Conservation (phyloP, 805 yeast species). For the Priceomyces castillae region DNA sequence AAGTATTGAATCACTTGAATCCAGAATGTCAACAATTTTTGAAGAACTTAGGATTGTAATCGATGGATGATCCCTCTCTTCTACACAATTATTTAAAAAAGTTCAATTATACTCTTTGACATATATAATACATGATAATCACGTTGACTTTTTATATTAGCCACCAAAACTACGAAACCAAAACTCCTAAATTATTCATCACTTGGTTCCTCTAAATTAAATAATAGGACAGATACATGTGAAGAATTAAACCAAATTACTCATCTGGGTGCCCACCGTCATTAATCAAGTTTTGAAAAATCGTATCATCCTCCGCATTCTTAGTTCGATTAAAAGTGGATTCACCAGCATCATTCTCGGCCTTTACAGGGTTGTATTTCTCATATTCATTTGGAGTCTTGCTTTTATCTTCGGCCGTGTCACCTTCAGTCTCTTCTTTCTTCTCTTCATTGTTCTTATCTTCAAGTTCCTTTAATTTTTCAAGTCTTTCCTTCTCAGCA, state of each 20-base stretch:
- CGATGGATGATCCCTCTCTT: neutral
- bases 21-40: conserved; percentile 14
- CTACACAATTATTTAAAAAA: neutral
- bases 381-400: neutral
- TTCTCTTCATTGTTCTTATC: conserved; percentile 14
- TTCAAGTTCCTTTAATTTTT: conserved; percentile 35
- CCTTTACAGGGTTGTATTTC: neutral
- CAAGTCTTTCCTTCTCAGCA: conserved; percentile 43
- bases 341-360: neutral
- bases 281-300: conserved; percentile 17
- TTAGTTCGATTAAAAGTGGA: neutral
- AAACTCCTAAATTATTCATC: neutral
- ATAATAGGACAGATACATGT: neutral
- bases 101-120: neutral
- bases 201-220: neutral
- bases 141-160: neutral
- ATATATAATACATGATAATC: neutral
- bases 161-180: neutral
- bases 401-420: neutral
- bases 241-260: neutral
- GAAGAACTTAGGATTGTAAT: conserved; percentile 11
- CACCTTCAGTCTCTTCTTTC: neutral
- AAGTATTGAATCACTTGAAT: conserved; percentile 27
- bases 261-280: conserved; percentile 6
- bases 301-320: conserved; percentile 14